Evolutionary conservation across 441 rosid species (phyloP).

Genomic region (Croton laevigatus): DNA sequence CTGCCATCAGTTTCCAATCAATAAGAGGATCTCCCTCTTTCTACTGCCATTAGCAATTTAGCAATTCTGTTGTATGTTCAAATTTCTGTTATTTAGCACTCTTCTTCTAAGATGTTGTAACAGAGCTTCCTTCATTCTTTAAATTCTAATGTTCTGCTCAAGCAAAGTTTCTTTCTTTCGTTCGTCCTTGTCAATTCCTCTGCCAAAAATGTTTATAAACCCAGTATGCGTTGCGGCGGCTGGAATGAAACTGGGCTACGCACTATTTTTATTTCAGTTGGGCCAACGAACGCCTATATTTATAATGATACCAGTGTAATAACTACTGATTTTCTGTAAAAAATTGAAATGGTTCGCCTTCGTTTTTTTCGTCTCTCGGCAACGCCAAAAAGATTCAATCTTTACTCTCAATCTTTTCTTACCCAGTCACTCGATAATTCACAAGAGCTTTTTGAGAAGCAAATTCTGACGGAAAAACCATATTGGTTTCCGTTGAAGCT

Average conservation of each 20-base stretch:
- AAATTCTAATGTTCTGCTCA: constrained; percentile 15
- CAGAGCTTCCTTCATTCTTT: constrained; percentile 24
- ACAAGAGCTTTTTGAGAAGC: constrained; percentile 1
- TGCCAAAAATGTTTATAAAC: too few species aligned
- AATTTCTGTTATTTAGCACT: constrained; percentile 11
- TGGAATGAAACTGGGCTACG: neutral
- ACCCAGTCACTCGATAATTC: constrained; percentile 10
- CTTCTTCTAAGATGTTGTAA: constrained; percentile 1
- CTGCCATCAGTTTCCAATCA: constrained; percentile 6
- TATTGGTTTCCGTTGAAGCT: constrained; percentile 6
- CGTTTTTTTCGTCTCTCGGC: constrained; percentile 17
- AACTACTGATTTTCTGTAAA: too few species aligned
- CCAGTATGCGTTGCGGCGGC: too few species aligned
- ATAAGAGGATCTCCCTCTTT: constrained; percentile 18
- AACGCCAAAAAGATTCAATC: constrained; percentile 5
- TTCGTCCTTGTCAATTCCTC: too few species aligned
- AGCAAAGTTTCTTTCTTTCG: too few species aligned
- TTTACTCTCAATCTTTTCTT: constrained; percentile 1
- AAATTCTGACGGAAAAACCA: constrained; percentile 3
- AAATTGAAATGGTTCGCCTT: constrained; percentile 31
- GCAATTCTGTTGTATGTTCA: constrained; percentile 22
- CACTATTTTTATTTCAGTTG: neutral
- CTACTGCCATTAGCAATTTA: constrained; percentile 16
- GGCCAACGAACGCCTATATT: too few species aligned
- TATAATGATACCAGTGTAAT: too few species aligned